Conservation (phyloP, 345 rosid genomes). For the Acer saccharum region DNA sequence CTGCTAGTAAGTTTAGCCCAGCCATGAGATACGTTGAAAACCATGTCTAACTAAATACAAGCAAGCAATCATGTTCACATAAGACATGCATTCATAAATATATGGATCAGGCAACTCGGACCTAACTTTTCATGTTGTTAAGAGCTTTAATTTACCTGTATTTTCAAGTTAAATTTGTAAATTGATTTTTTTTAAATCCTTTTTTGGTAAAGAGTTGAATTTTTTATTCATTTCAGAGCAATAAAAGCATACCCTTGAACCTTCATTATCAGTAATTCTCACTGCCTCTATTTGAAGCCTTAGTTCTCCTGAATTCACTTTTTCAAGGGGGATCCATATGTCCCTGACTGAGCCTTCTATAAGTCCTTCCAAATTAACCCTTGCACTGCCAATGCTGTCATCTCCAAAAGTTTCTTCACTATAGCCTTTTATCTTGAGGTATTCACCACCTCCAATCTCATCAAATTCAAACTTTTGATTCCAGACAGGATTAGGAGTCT, state of each 20-base stretch:
- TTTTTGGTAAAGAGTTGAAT: background rate
- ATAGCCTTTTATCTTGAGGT: constrained; percentile 76
- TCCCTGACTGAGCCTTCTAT: constrained; percentile 67
- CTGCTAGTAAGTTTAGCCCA: background rate
- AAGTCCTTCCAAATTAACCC: constrained; percentile 84
- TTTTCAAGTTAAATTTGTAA: background rate
- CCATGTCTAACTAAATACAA: background rate
- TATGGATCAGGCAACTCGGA: background rate
- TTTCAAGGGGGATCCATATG: constrained; percentile 92
- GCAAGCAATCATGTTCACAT: background rate
- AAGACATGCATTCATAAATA: background rate
- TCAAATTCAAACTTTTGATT: constrained; percentile 82
- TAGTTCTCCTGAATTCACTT: constrained; percentile 84
- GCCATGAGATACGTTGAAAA: background rate
- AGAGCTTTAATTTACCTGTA: constrained; percentile 1
- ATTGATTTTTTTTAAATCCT: background rate
- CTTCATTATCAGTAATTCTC: constrained; percentile 55
- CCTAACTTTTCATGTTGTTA: background rate
- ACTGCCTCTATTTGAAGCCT: constrained; percentile 81
- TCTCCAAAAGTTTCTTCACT: constrained; percentile 78
- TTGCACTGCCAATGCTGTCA: constrained; percentile 80
- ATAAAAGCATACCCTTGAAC: constrained; percentile 50
- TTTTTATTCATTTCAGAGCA: background rate
- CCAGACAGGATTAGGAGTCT: constrained; percentile 56
- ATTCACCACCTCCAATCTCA: constrained; percentile 82